These are phyloP conservation scores for Aspergillus jensenii DNA, from an alignment of 2,329 filamentous ascomycete species.

Conservation along the genomic window DNA sequence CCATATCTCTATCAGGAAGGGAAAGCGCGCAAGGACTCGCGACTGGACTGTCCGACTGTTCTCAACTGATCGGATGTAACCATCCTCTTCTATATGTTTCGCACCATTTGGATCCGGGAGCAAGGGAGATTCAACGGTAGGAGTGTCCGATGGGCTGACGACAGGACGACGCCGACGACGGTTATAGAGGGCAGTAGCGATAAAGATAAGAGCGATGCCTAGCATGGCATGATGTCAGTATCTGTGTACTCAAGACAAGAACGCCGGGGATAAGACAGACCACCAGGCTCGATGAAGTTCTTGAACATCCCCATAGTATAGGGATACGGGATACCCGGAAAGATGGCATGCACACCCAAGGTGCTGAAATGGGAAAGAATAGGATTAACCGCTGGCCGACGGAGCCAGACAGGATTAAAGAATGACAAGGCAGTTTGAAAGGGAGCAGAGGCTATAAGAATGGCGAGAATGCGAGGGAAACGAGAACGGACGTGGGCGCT, in stretches of 20 bases:
- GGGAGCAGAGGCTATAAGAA: neutral
- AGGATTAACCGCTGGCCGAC: neutral
- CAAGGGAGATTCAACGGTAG: conserved; percentile 15
- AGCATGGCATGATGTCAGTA: neutral
- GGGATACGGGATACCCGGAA: neutral
- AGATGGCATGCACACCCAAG: neutral
- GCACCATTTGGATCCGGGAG: conserved; percentile 7
- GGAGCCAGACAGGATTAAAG: neutral
- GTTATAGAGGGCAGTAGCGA: conserved; percentile 16
- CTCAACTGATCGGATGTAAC: neutral
- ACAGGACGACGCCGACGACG: conserved; percentile 6
- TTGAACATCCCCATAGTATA: conserved; percentile 12
- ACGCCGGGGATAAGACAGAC: conserved; percentile 8
- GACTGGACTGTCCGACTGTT: conserved; percentile 17
- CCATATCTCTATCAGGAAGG: conserved; percentile 34
- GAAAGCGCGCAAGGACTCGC: conserved; percentile 26
- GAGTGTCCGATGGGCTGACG: conserved; percentile 3
- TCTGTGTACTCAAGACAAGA: neutral
- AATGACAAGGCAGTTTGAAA: neutral
- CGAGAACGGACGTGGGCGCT: neutral
- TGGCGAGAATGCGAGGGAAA: neutral
- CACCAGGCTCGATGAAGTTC: conserved; percentile 19
- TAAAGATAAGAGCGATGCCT: conserved; percentile 18
- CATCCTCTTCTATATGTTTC: conserved; percentile 1
- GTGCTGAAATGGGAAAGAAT: neutral